phyloP scores from a whole-genome alignment of 306 rosid species.

The Inga leiocalycina region DNA sequence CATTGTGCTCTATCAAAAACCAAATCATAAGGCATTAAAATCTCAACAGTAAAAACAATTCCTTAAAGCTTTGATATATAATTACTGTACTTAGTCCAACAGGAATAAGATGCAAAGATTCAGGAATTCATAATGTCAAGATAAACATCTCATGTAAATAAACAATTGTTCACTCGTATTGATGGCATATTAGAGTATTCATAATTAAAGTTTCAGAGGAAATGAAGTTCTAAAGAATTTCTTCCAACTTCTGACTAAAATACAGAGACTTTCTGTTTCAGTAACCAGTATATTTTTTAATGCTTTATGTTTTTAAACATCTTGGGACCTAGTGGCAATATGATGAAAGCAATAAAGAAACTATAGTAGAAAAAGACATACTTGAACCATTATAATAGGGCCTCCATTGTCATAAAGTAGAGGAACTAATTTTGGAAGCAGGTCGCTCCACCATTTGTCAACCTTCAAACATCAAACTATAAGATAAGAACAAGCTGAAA shows the following conservation, averaged over 20 bases:
- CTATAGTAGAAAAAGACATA: slow-evolving; percentile 38
- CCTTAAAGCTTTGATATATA: slow-evolving; percentile 5
- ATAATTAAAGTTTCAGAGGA: slow-evolving; percentile 17
- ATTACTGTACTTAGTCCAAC: slow-evolving; percentile 21
- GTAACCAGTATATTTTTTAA: slow-evolving; percentile 6
- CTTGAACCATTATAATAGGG: slow-evolving; percentile 95
- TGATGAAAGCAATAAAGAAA: slow-evolving; percentile 12
- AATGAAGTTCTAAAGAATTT: slow-evolving; percentile 17
- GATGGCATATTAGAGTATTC: background rate
- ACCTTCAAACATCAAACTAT: slow-evolving; percentile 57
- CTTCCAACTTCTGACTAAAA: slow-evolving; percentile 25
- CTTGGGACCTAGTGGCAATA: slow-evolving; percentile 13
- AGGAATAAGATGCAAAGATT: slow-evolving; percentile 8
- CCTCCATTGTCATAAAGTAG: slow-evolving; percentile 80
- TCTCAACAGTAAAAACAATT: background rate
- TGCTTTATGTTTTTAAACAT: background rate
- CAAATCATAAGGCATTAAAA: no score
- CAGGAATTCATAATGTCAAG: slow-evolving; percentile 21
- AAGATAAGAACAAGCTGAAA: slow-evolving; percentile 33
- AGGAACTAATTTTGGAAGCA: slow-evolving; percentile 82
- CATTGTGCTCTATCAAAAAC: no score
- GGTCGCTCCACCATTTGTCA: slow-evolving; percentile 82
- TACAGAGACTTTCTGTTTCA: slow-evolving; percentile 20
- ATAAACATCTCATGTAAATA: slow-evolving; percentile 11
- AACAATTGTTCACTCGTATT: slow-evolving; percentile 9